Evolutionary conservation across 768 basidiomycete genomes (phyloP).

Genomic region (Mycena kentingensis): DNA sequence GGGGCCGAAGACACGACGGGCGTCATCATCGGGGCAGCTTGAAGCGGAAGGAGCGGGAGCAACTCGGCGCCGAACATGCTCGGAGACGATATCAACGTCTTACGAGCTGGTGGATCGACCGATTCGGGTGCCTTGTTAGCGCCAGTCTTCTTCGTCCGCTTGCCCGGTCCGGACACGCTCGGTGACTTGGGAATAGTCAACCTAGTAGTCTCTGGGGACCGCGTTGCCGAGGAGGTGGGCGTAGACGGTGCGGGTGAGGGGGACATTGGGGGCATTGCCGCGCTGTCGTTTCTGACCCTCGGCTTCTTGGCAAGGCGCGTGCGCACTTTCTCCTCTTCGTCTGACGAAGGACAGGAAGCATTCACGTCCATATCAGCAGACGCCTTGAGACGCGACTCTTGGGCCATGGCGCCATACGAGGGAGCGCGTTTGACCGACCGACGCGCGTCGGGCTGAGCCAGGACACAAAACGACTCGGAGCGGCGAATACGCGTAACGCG

Average conservation of each 20-base stretch:
- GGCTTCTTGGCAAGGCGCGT: constrained; percentile 64
- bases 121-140: constrained; percentile 10
- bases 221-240: not conserved
- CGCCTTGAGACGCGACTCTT: constrained; percentile 26
- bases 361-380: constrained; percentile 31
- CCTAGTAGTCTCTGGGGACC: not conserved
- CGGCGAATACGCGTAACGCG: constrained; percentile 54
- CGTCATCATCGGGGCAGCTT: constrained; percentile 28
- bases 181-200: no score
- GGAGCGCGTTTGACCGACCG: constrained; percentile 55
- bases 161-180: not conserved
- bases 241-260: constrained; percentile 13
- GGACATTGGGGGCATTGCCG: constrained; percentile 27
- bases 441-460: constrained; percentile 32
- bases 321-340: constrained; percentile 74
- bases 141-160: constrained; percentile 15
- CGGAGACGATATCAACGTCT: constrained; percentile 63
- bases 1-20: constrained; percentile 20
- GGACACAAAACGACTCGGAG: constrained; percentile 48
- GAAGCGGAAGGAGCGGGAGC: constrained; percentile 40
- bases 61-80: constrained; percentile 71
- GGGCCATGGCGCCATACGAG: constrained; percentile 50
- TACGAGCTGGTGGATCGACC: constrained; percentile 24
- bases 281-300: constrained; percentile 34
- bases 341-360: constrained; percentile 58